Evolutionary conservation across 176 grass and related monocot genomes (phyloP).

Genomic region (Coix lacrymajobi): DNA sequence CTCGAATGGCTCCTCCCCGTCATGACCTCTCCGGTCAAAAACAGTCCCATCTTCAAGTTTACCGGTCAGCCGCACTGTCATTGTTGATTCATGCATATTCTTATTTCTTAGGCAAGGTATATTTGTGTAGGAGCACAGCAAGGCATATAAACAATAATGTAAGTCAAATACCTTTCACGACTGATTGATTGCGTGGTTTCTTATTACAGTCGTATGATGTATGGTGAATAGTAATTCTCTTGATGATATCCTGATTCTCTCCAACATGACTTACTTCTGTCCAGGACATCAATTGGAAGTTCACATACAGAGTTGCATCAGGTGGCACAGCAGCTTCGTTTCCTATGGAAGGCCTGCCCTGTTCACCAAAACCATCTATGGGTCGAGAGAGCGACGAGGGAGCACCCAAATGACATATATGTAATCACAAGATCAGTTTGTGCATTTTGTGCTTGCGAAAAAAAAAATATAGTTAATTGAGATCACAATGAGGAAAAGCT

Average conservation of each 20-base stretch:
- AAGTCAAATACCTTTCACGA: background rate
- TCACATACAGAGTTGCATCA: background rate
- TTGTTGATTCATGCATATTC: background rate
- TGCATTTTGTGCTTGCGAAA: no score
- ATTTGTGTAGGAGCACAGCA: background rate
- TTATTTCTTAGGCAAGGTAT: background rate
- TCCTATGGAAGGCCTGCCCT: background rate
- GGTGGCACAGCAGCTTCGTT: background rate
- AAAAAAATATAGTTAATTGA: no score
- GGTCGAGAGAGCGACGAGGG: no score
- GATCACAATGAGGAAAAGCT: no score
- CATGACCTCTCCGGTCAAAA: background rate
- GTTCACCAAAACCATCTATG: background rate
- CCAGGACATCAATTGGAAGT: background rate
- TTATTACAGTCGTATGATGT: no score
- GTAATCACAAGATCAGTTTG: no score
- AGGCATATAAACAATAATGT: no score
- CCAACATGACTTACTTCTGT: background rate
- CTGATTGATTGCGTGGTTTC: background rate
- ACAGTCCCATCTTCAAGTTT: background rate
- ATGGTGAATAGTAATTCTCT: background rate
- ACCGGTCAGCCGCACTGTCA: background rate
- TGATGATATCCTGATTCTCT: background rate
- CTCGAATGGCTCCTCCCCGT: background rate
- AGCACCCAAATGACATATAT: no score